Evolutionary conservation across 2,329 filamentous ascomycete species (phyloP), one percentile per base, ranked within the genome.

Genomic region (Pseudogymnoascus sp.): DNA sequence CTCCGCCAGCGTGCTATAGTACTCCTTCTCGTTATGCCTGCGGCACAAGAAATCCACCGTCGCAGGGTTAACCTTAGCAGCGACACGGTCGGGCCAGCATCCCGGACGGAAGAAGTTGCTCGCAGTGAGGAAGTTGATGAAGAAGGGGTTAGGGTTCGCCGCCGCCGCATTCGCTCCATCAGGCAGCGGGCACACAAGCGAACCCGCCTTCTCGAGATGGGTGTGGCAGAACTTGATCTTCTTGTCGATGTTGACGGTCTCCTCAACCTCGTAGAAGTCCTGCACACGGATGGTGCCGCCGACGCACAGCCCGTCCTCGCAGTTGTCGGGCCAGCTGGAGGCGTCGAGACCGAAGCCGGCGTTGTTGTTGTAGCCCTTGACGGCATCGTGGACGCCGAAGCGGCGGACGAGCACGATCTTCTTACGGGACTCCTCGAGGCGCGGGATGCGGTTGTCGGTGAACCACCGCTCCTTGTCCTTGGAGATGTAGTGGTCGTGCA

Each of bases 61-160:
- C 1, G 88, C 86, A 16, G 93, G 90, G 78, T 98, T 98, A 59
- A 96, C 82, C 77, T 89, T 91, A 19, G 86, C 88, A 1, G 95
- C 93, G 73, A 99, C 91, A 71, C 85, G 88, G 75, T 96, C 93
- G 0, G 95, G 95, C 95, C 95, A 99, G 75, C 92, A 96, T 62
- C 85, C 86, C 1, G 88, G 81, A 68, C 91, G 93, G 87, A 93
- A 98, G 79, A 98, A 98, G 78, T 97, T 97, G 75, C 89, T 93
- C 0, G 89, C 95, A 68, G 84, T 91, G 66, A 97, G 75, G 73
- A 97, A 98, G 75, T 98, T 99, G 75, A 98, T 79, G 70, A 89
- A 96, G 68, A 97, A 82, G 0, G 91, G 91, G 28, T 71, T 67
- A 2, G 64, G 62, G 41, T 69, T 66, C 12, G 59, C 62, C n/a